phyloP scores from a whole-genome alignment of 192 early-diverging fungal species.

The Gamsiella multidivaricata region DNA sequence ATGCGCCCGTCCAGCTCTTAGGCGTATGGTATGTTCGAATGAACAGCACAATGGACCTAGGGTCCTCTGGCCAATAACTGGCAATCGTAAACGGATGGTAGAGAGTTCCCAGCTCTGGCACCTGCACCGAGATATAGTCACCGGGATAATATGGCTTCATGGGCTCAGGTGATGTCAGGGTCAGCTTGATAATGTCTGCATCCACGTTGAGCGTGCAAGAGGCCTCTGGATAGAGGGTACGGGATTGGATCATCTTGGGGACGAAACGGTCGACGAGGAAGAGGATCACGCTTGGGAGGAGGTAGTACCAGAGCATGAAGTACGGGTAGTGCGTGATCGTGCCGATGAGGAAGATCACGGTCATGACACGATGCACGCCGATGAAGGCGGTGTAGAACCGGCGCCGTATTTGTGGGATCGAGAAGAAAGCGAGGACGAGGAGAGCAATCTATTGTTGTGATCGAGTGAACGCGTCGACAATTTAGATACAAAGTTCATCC shows the following conservation, averaged over 20 bases:
- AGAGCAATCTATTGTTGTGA: constrained; percentile 13
- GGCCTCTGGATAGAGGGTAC: constrained; percentile 20
- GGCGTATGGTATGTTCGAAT: constrained; percentile 31
- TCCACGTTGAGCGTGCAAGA: constrained; percentile 34
- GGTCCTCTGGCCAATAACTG: constrained; percentile 47
- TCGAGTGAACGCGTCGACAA: neutral
- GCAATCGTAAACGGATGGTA: constrained; percentile 51
- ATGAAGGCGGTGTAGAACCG: constrained; percentile 32
- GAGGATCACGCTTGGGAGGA: constrained; percentile 38
- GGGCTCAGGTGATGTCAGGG: constrained; percentile 33
- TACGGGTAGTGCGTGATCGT: constrained; percentile 48
- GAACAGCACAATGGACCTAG: constrained; percentile 30
- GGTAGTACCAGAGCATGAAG: constrained; percentile 46
- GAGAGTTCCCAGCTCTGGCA: constrained; percentile 35
- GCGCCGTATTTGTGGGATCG: constrained; percentile 45
- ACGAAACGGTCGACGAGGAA: constrained; percentile 43
- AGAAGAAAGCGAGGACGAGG: constrained; percentile 27
- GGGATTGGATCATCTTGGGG: constrained; percentile 41
- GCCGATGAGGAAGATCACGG: constrained; percentile 34
- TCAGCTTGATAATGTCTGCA: constrained; percentile 46
- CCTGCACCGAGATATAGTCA: constrained; percentile 41
- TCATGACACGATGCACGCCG: constrained; percentile 38
- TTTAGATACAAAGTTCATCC: too few relatives aligned
- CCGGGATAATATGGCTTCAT: constrained; percentile 56
- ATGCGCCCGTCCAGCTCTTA: constrained; percentile 35